Base-by-base conservation (phyloP, 495 filamentous ascomycete species). In the Xylaria nigripes region DNA sequence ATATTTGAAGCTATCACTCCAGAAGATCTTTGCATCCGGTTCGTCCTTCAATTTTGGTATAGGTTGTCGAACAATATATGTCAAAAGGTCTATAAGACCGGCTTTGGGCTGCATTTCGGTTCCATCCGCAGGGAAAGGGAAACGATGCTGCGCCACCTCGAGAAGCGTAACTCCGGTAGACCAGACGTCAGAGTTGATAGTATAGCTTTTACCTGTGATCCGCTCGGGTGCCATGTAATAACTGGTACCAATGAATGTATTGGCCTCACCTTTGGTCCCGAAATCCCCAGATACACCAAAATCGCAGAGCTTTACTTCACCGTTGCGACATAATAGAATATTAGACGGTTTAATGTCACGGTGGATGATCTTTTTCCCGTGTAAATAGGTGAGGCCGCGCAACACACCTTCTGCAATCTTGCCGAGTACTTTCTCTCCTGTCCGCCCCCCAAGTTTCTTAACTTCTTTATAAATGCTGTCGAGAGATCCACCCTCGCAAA, bases 201-300 rank as follows among this genome's bases (percentile, higher is more conserved):
- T 98, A 69, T 98, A 98, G 15, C 85, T 88, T 72, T 96, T 88
- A 46, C 93, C 93, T 2, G 91, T 96, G 69, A 98, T 98, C 43
- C 93, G 86, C 68, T 98, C 93, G 0, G 93, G 93, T 4, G 93
- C 94, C 93, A 98, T 98, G 74, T 98, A 98, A 70, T 97, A 97
- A 18, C 89, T 94, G 30, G 93, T 98, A 22, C 93, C 93, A 66
- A 98, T 98, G 65, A 97, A 98, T 4, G 93, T 98, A 70, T 96
- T 96, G 56, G 93, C 93, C 65, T 96, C 94, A 27, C 93, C 93
- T 68, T 96, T 96, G 49, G 93, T 97, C 57, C 93, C 93, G 68
- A 96, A 96, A 72, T 97, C 94, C 55, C 93, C 93, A 50, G 86
- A 91, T 51, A 98, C 93, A 60, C 93, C 93, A 61, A 98, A 98